A percentile compares a stretch with the other conserved stretches of the same genome.
Conservation (phyloP, 2,329 filamentous ascomycete genomes). For the Podosphaera fusca region DNA sequence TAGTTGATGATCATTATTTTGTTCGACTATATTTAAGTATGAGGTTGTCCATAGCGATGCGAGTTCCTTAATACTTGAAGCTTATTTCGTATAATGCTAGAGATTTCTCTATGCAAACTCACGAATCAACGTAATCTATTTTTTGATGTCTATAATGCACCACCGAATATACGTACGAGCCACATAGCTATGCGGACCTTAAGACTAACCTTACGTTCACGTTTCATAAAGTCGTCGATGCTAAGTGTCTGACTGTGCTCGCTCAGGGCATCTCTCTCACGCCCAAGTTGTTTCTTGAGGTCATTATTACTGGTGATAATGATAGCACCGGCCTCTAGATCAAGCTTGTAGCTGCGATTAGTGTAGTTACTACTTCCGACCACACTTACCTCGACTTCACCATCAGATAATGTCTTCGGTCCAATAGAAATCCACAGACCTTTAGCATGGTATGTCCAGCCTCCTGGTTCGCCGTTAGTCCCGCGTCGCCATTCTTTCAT, state of each 20-base stretch:
- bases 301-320: constrained; percentile 58
- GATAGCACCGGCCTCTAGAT: constrained; percentile 72
- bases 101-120: neutral
- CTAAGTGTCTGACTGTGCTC: constrained; percentile 46
- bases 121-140: neutral
- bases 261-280: constrained; percentile 63
- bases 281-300: constrained; percentile 47
- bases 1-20: too few species aligned
- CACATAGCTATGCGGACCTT: constrained; percentile 81
- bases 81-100: too few species aligned
- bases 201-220: constrained; percentile 39
- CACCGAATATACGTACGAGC: constrained; percentile 69
- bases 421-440: constrained; percentile 74
- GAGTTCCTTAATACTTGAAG: too few species aligned
- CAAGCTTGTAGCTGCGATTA: constrained; percentile 73
- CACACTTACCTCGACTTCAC: constrained; percentile 52
- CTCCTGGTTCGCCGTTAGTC: constrained; percentile 54
- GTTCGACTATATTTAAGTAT: too few species aligned
- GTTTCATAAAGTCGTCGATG: constrained; percentile 55
- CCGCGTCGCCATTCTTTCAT: constrained; percentile 78
- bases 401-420: constrained; percentile 37
- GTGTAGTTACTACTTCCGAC: constrained; percentile 93
- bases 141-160: constrained; percentile 39
- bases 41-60: too few species aligned
- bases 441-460: constrained; percentile 97